Base-by-base conservation (phyloP, 441 rosid species). In the Kokia cookei region DNA sequence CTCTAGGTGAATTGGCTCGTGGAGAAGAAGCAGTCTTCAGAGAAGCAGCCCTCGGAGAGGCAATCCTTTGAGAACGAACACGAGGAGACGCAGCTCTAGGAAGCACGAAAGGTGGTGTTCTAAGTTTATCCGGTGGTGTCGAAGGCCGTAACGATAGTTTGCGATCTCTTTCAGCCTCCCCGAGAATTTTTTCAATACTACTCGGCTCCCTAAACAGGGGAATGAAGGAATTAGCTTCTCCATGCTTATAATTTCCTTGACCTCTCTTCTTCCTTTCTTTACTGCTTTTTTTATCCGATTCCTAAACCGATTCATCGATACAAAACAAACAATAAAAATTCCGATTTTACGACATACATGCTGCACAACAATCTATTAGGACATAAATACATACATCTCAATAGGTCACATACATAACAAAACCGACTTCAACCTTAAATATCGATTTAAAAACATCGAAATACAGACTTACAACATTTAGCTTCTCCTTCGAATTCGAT, bases 111-210 rank as follows among this genome's bases (percentile, higher is more conserved):
- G 82, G 81, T 1, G 92, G 87, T 29, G 90, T 82, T 40, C 19
- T 78, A 2, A 87, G 89, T 75, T 80, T 88, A 79, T 86, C 91
- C 9, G 91, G 85, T 72, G 90, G 86, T 7, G 92, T 81, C 9
- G 89, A 92, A 73, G 98, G 97, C 79, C 89, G 80, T 78, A 90
- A 93, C 22, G 82, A 68, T 77, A 92, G 69, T 62, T 81, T 88
- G 75, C 89, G 94, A 79, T 96, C 99, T 73, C 93, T 87, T 78
- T 93, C 99, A 17, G 96, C 99, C 67, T 96, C 99, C 40, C 91
- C 97, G 62, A 96, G 84, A 68, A 96, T 96, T 79, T 92, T 91
- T 78, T 96, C 99, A 7, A 96, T 87, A 78, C 98, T 93, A 84
- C 98, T 96, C 0, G 99, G 97, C 83, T 79, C 88, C 79, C 92